Evolutionary conservation across 2,329 filamentous ascomycete species (phyloP).

Genomic region (Scopulariopsis brevicaulis): DNA sequence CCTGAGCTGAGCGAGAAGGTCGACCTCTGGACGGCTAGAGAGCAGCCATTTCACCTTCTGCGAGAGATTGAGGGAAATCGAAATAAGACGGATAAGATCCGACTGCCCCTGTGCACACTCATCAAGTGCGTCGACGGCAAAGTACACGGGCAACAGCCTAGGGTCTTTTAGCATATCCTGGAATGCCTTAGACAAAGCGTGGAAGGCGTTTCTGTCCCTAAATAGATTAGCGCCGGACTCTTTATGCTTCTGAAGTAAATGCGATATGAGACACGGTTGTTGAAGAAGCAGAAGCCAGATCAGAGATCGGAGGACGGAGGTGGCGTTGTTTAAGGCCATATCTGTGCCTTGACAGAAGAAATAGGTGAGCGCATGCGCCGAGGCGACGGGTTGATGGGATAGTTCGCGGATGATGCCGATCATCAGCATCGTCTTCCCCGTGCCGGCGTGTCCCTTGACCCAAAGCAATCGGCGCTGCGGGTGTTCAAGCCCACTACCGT

Average conservation of each 20-base stretch:
- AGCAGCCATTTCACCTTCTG: slow-evolving; percentile 25
- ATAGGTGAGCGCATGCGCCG: slow-evolving; percentile 8
- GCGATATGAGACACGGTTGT: slow-evolving; percentile 16
- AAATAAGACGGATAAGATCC: slow-evolving; percentile 24
- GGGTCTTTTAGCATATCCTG: slow-evolving; percentile 25
- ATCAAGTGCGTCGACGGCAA: slow-evolving; percentile 36
- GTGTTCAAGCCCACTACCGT: background rate
- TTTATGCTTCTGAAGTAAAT: slow-evolving; percentile 24
- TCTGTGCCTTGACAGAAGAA: slow-evolving; percentile 32
- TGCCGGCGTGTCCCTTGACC: slow-evolving; percentile 25
- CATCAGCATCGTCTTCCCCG: slow-evolving; percentile 31
- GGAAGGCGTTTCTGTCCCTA: slow-evolving; percentile 24
- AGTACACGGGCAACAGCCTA: slow-evolving; percentile 16
- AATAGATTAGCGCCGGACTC: slow-evolving; percentile 19
- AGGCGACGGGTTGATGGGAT: background rate
- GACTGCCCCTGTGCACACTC: slow-evolving; percentile 23
- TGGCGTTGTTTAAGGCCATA: slow-evolving; percentile 20
- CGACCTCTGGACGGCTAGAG: slow-evolving; percentile 21
- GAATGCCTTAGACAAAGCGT: slow-evolving; percentile 21
- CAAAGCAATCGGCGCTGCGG: slow-evolving; percentile 16
- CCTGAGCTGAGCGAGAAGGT: slow-evolving; percentile 7
- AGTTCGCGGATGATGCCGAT: slow-evolving; percentile 24
- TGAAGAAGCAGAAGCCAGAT: slow-evolving; percentile 21
- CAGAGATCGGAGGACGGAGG: slow-evolving; percentile 27
- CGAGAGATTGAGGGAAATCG: slow-evolving; percentile 12